These are phyloP conservation scores for Penicillium paxilli DNA, from an alignment of 495 filamentous ascomycete genomes.

Conservation along the genomic window DNA sequence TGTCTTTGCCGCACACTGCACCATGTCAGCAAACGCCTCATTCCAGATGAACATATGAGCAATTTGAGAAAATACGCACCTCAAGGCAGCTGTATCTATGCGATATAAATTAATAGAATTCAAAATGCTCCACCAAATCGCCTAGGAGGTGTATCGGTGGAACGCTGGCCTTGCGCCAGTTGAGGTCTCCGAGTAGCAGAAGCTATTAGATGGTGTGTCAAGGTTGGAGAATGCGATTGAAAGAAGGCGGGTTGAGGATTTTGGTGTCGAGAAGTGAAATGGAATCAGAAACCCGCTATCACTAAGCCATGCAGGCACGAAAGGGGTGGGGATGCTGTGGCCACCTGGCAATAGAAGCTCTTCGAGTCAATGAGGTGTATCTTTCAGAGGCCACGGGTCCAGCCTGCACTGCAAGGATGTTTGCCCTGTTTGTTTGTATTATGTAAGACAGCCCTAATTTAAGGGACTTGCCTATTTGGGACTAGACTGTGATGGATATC, in stretches of 20 bases:
- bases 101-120: background rate
- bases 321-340: conserved; percentile 30
- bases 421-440: conserved; percentile 24
- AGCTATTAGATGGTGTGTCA: conserved; percentile 18
- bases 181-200: conserved; percentile 1
- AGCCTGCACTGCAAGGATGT: conserved; percentile 1
- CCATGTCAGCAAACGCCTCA: conserved; percentile 8
- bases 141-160: conserved; percentile 19
- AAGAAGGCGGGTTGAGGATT: background rate
- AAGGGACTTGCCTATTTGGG: background rate
- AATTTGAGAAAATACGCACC: background rate
- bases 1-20: conserved; percentile 28
- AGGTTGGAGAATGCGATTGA: background rate
- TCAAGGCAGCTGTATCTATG: conserved; percentile 11
- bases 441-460: conserved; percentile 15
- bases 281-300: conserved; percentile 4
- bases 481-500: no score
- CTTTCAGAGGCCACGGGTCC: conserved; percentile 28
- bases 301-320: conserved; percentile 23
- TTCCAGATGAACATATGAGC: background rate
- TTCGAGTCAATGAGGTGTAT: conserved; percentile 23
- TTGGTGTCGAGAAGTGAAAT: background rate
- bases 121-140: conserved; percentile 12
- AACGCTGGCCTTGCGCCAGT: conserved; percentile 24
- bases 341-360: conserved; percentile 42